Conservation (phyloP, 139 green algal species). For the Ulvella scutata region DNA sequence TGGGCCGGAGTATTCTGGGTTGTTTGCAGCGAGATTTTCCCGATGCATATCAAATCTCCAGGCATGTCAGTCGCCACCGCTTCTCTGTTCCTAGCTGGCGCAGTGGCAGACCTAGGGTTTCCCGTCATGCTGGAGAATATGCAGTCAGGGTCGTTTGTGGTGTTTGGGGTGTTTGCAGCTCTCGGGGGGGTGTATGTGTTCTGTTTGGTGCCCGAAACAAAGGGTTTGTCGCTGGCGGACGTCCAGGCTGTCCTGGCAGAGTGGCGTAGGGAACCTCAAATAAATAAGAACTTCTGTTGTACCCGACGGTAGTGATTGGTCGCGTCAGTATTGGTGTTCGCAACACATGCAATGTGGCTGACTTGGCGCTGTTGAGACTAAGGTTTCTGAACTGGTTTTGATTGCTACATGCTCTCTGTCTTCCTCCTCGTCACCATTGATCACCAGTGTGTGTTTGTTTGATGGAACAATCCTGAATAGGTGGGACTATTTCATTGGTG, state of each 20-base stretch:
- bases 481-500: too few species aligned
- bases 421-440: too few species aligned
- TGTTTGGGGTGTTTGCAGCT: conserved; percentile 34
- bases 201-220: conserved; percentile 50
- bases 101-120: conserved; percentile 51
- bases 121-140: conserved; percentile 32
- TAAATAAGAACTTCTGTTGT: too few species aligned
- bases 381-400: too few species aligned
- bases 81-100: conserved; percentile 40
- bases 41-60: conserved; percentile 40
- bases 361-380: too few species aligned
- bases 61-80: conserved; percentile 37
- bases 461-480: too few species aligned
- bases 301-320: too few species aligned
- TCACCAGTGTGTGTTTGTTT: too few species aligned
- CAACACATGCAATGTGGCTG: too few species aligned
- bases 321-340: too few species aligned
- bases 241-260: conserved; percentile 30
- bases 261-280: too few species aligned
- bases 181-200: conserved; percentile 26
- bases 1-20: conserved; percentile 67
- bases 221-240: conserved; percentile 37
- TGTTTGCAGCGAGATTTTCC: conserved; percentile 57
- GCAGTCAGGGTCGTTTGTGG: conserved; percentile 23
- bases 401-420: too few species aligned